Evolutionary conservation across 129 eudicot genomes (phyloP).

Genomic region (Helianthus annuus): HanXRQr2.0-SUNRISE NC_035449.2:55954425-55954924

Average conservation of each 20-base stretch:
- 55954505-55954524: too few relatives aligned
- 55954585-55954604: not conserved
- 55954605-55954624: not conserved
- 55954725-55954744: conserved; percentile 84
- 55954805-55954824: conserved; percentile 92
- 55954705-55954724: conserved; percentile 64
- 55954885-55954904: too few relatives aligned
- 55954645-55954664: conserved; percentile 28
- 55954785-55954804: conserved; percentile 95
- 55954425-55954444: too few relatives aligned
- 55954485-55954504: too few relatives aligned
- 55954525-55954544: too few relatives aligned
- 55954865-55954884: too few relatives aligned
- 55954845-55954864: conserved; percentile 52
- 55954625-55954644: conserved; percentile 26
- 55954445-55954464: too few relatives aligned
- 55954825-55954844: conserved; percentile 98
- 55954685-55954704: conserved; percentile 16
- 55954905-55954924: too few relatives aligned
- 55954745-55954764: conserved; percentile 99
- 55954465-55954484: too few relatives aligned
- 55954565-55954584: conserved; percentile 20
- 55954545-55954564: too few relatives aligned
- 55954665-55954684: conserved; percentile 25
- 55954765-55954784: conserved; percentile 95